These are phyloP conservation scores for Tolypocladium tundrense DNA, from an alignment of 2,329 filamentous ascomycete species.

Conservation along the genomic window DNA sequence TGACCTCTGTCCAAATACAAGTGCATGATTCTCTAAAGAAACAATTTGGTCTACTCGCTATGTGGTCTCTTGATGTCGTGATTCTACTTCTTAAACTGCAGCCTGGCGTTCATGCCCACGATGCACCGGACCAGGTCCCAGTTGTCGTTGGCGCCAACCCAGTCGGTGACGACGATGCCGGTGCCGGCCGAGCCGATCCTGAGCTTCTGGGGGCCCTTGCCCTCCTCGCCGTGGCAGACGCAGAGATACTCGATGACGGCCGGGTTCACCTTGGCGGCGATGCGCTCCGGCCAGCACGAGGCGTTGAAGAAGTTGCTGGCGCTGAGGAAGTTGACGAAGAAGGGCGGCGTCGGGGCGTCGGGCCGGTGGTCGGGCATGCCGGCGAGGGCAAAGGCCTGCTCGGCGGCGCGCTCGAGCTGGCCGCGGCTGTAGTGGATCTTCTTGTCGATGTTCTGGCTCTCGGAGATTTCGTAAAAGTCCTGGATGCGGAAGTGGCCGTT, in stretches of 20 bases:
- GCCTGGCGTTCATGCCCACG: constrained; percentile 77
- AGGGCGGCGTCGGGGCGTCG: constrained; percentile 36
- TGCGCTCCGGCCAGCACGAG: constrained; percentile 85
- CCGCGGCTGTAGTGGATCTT: constrained; percentile 68
- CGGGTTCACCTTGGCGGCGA: constrained; percentile 82
- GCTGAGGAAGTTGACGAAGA: constrained; percentile 85
- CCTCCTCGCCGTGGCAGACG: constrained; percentile 41
- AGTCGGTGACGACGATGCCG: constrained; percentile 86
- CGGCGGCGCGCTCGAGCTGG: constrained; percentile 65
- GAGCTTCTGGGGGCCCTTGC: constrained; percentile 37
- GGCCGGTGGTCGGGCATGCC: constrained; percentile 18
- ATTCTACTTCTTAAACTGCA: constrained; percentile 37
- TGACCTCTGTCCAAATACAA: not conserved
- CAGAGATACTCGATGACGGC: constrained; percentile 56
- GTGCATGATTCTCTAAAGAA: not conserved
- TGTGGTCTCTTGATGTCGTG: not conserved
- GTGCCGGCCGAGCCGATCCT: constrained; percentile 63
- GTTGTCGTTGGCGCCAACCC: constrained; percentile 76
- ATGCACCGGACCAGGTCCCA: constrained; percentile 86
- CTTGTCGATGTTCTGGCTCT: constrained; percentile 63
- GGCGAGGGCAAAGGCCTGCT: constrained; percentile 35
- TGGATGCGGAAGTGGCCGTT: constrained; percentile 75
- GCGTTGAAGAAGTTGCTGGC: constrained; percentile 92
- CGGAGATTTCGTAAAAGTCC: constrained; percentile 85
- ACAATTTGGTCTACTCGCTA: not conserved